Evolutionary conservation across 1,284 basidiomycete species (phyloP).

Genomic region (Cryptococcus sp.): DNA sequence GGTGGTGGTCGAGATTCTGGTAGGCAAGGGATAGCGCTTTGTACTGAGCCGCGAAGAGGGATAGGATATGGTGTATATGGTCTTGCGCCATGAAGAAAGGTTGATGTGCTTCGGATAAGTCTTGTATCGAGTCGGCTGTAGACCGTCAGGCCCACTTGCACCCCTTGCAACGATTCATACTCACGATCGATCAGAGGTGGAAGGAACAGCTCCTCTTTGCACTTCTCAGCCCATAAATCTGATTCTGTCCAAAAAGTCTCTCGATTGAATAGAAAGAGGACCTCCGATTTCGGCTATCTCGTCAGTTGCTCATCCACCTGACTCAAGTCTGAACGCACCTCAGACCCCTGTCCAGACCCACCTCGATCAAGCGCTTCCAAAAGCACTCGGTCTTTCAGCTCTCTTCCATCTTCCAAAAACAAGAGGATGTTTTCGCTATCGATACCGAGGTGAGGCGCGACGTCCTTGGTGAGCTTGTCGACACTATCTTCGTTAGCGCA

Average conservation of each 20-base stretch:
- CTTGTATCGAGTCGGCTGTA: slow-evolving; percentile 1
- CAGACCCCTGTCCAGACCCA: slow-evolving; percentile 25
- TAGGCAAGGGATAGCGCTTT: slow-evolving; percentile 40
- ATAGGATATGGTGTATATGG: slow-evolving; percentile 39
- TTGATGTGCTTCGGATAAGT: slow-evolving; percentile 20
- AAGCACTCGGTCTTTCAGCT: slow-evolving; percentile 34
- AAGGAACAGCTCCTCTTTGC: slow-evolving; percentile 34
- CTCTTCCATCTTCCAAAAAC: slow-evolving; percentile 42
- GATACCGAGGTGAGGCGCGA: slow-evolving; percentile 20
- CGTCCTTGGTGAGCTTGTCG: slow-evolving; percentile 30
- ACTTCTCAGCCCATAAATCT: slow-evolving; percentile 32
- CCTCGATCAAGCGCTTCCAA: slow-evolving; percentile 37
- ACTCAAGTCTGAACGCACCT: slow-evolving; percentile 10
- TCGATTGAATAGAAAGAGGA: slow-evolving; percentile 39
- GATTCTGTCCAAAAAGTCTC: slow-evolving; percentile 44
- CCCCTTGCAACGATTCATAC: slow-evolving; percentile 8
- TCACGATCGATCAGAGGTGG: slow-evolving; percentile 36
- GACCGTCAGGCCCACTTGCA: neutral
- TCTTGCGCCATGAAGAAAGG: slow-evolving; percentile 41
- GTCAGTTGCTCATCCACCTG: neutral
- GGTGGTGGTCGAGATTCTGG: slow-evolving; percentile 36
- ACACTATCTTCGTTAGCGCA: slow-evolving; percentile 19
- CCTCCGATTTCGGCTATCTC: slow-evolving; percentile 1
- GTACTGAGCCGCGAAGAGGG: slow-evolving; percentile 38
- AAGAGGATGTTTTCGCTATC: slow-evolving; percentile 32